Evolutionary conservation across 2,329 filamentous ascomycete species (phyloP), one percentile per base, ranked within the genome.

Genomic region (Tothia fuscella): DNA sequence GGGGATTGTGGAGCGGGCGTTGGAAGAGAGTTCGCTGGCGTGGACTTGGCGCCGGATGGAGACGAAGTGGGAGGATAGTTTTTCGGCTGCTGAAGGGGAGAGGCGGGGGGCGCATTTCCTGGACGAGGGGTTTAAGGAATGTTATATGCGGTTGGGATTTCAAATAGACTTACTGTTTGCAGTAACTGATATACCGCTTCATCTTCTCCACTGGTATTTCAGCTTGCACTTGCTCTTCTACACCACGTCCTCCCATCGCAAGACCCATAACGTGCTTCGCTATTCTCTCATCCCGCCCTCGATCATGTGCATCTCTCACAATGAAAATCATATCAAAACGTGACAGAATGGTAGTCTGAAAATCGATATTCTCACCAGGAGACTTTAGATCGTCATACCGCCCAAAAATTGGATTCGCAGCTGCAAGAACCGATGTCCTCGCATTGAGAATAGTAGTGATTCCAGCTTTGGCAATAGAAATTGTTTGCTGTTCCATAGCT

Each of bases 241-340:
- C 66, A 30, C 84, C 82, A 41, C 82, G 78, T 12, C 84, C 83
- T 45, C 87, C 86, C 84, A 95, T 96, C 54, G 96, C 89, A 49
- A 98, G 88, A 34, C 82, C 79, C 79, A 98, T 94, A 56, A 98
- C 89, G 74, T 98, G 91, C 57, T 81, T 89, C 10, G 91, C 91
- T 55, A 98, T 96, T 3, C 74, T 80, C 66, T 95, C 86, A 56
- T 98, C 91, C 54, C 89, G 84, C 44, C 76, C 80, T 33, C 85
- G 76, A 47, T 89, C 85, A 59, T 98, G 91, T 47, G 93, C 87
- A 59, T 98, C 91, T 52, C 84, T 85, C 48, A 98, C 89, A 50
- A 98, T 95, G 68, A 96, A 98, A 50, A 98, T 96, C 85, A 98
- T 95, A 62, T 98, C 91, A 60, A 98, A 98, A 73, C 91, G 84